phyloP scores from a whole-genome alignment of 1,139 yeast species.

The Scheffersomyces quercinus region DNA sequence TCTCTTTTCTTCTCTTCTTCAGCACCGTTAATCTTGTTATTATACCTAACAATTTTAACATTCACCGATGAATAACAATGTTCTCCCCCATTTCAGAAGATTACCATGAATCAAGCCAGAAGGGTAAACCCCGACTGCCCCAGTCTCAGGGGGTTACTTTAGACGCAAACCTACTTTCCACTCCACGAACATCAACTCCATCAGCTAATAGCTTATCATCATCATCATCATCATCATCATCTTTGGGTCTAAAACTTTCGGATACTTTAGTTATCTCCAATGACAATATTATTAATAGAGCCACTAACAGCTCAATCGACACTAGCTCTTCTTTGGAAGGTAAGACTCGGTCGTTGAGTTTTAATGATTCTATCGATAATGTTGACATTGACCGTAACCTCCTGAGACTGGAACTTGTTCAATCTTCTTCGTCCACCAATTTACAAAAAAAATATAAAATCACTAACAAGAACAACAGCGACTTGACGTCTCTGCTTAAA shows the following conservation, averaged over 20 bases:
- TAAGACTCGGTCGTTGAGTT: not conserved
- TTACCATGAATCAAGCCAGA: slow-evolving; percentile 31
- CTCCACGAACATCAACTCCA: slow-evolving; percentile 1
- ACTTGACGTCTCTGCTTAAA: not conserved
- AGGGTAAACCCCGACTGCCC: slow-evolving; percentile 46
- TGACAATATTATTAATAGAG: slow-evolving; percentile 1
- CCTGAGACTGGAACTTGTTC: slow-evolving; percentile 1
- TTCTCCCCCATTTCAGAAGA: slow-evolving; percentile 35
- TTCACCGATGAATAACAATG: slow-evolving; percentile 16
- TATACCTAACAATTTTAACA: slow-evolving; percentile 1
- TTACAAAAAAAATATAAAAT: not conserved
- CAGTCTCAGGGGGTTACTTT: slow-evolving; percentile 37
- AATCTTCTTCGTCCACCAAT: not conserved
- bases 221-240: not conserved
- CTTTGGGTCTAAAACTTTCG: slow-evolving; percentile 1
- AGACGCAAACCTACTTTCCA: slow-evolving; percentile 4
- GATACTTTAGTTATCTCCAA: not conserved
- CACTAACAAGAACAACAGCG: not conserved
- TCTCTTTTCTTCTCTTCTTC: not conserved
- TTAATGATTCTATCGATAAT: not conserved
- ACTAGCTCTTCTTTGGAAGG: not conserved
- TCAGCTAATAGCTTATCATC: slow-evolving; percentile 1
- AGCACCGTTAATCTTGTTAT: slow-evolving; percentile 1
- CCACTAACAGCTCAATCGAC: not conserved
- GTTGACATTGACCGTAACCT: slow-evolving; percentile 1